Conservation (phyloP, 257 asterid species). For the Gentiana macrophylla region DNA sequence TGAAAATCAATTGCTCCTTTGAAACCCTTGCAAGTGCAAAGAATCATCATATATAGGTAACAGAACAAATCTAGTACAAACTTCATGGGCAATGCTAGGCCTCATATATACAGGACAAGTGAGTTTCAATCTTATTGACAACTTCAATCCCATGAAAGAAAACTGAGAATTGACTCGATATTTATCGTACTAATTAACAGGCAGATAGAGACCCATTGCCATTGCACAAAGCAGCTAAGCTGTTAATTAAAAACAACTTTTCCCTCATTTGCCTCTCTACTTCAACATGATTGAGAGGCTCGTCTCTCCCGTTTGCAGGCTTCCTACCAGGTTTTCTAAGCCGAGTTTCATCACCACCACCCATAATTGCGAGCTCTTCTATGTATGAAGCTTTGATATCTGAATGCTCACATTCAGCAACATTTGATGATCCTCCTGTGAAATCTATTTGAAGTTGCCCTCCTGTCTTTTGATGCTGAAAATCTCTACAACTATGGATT, state of each 20-base stretch:
- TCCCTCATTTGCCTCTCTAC: constrained; percentile 89
- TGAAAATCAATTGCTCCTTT: too few species aligned
- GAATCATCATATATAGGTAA: too few species aligned
- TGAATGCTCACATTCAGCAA: constrained; percentile 65
- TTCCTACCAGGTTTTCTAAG: constrained; percentile 89
- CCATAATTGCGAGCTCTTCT: constrained; percentile 34
- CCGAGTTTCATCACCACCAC: constrained; percentile 37
- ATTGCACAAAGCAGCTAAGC: too few species aligned
- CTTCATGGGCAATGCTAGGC: too few species aligned
- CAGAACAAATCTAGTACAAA: too few species aligned
- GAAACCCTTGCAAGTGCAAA: too few species aligned
- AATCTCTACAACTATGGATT: constrained; percentile 16
- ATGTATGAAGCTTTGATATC: constrained; percentile 60
- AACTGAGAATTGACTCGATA: too few species aligned
- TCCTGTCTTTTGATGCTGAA: constrained; percentile 47
- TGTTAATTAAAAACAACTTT: constrained; percentile 24
- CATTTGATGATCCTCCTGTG: constrained; percentile 40
- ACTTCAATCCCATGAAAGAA: too few species aligned
- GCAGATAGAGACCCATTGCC: too few species aligned
- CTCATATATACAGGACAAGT: too few species aligned
- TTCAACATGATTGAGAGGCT: constrained; percentile 80
- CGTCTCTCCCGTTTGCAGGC: constrained; percentile 85
- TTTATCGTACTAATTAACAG: too few species aligned
- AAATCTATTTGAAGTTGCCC: constrained; percentile 67
- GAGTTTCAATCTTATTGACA: too few species aligned